Base-by-base conservation (phyloP, 2,329 filamentous ascomycete species). In the Trichoderma arundinaceum region DNA sequence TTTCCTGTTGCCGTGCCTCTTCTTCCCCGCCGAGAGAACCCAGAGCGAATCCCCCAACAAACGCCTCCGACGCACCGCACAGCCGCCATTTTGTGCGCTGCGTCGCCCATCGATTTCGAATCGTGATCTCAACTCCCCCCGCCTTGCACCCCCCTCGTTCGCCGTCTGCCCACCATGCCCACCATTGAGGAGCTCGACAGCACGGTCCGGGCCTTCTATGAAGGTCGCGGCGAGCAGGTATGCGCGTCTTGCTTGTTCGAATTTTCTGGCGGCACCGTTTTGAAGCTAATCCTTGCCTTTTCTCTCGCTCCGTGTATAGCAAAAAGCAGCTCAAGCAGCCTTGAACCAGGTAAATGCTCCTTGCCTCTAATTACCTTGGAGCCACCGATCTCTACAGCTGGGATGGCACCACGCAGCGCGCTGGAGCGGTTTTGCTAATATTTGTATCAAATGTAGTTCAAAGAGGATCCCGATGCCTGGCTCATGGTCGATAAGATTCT, bases 391-490 rank as follows among this genome's bases (percentile, higher is more conserved):
- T n/a, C 28, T 60, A 17, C 38, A 39, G 6, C 46, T 28, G 22
- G 22, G 22, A 32, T 28, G 46, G 28, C 44, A 56, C 48, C 17
- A 48, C 22, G 33, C 15, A 5, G 10, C 13, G 54, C 33, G 41
- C 32, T n/a, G n/a, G 39, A 62, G 22, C 13, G 46, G 9, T 13
- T 6, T 56, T n/a, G 35, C 62, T 54, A 54, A 66, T 12, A 22
- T n/a, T 33, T 41, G 19, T 44, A n/a, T 17, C 46, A 38, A 63
- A 69, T 67, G 51, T 69, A 98, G 92, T 99, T 99, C 86, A 98
- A 98, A 80, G 95, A 98, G 83, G 96, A 98, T 75, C 94, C 94
- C 66, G 95, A 99, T 82, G 90, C 95, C 67, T 99, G 95, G 95
- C 87, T 98, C 71, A 88, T 97, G 77, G 95, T 98, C 74, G 95